Evolutionary conservation across 1,139 yeast species (phyloP), one percentile per base, ranked within the genome.

Genomic region (Diutina siamensis): DNA sequence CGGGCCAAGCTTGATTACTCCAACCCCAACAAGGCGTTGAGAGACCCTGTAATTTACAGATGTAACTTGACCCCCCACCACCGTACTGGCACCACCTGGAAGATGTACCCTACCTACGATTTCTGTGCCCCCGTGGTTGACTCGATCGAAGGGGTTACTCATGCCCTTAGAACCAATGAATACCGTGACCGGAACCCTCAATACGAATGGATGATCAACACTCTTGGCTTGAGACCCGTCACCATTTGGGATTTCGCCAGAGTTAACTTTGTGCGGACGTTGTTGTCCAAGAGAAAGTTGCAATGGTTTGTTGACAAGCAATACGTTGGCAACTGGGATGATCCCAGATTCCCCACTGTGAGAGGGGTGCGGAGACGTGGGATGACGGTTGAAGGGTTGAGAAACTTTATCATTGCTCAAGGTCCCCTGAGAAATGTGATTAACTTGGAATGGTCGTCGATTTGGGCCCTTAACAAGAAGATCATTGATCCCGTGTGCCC

Each of bases 281-380:
- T 92, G 60, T 72, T 92, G 52, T 86, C 96, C 50, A 92, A 92
- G 81, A 83, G 98, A 73, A 92, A 92, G 73, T 74, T 92, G 60
- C 97, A 92, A 71, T 89, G 97, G 97, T 87, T 92, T 65, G 97
- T 92, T 52, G 97, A 92, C 71, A 83, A 86, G 63, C 70, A 76
- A 36, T 74, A 81, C 56, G 98, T 92, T 50, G 58, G 76, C 34
- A 88, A 87, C 68, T 92, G 98, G 98, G 96, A 89, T 61, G 98
- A 92, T 67, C 97, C 98, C 57, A 78, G 98, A 65, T 92, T 92
- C 88, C 98, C 98, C 55, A 92, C 98, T 44, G 95, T 89, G 40
- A 81, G 96, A 68, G 97, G 97, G 72, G 96, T 89, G 47, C 85
- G 97, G 74, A 82, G 97, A 76, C 84, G 98, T 72, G 98, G 98